Conservation (phyloP, 176 grass and related monocot genomes). For the Rhynchospora pubera region DNA sequence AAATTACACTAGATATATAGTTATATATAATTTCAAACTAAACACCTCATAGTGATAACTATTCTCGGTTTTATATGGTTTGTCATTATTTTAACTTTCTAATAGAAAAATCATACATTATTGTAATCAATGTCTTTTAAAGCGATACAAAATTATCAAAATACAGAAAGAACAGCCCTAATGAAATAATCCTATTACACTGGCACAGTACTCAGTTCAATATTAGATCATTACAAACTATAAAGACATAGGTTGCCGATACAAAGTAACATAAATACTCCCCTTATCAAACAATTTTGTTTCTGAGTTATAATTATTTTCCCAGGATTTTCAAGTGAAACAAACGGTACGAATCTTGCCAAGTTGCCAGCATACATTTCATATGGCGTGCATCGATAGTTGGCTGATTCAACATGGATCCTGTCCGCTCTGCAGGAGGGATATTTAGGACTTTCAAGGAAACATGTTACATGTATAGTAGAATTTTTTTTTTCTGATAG, state of each 20-base stretch:
- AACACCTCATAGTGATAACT: background rate
- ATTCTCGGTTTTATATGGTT: background rate
- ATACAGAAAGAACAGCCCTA: too few species aligned
- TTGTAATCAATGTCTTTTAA: background rate
- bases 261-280: background rate
- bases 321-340: slow-evolving; percentile 46
- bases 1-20: too few species aligned
- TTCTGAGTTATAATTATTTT: background rate
- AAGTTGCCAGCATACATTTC: slow-evolving; percentile 61
- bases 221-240: background rate
- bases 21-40: too few species aligned
- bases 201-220: too few species aligned
- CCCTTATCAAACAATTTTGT: background rate
- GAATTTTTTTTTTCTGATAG: background rate
- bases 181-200: background rate
- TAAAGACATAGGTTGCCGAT: background rate
- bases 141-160: background rate
- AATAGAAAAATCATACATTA: background rate
- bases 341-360: slow-evolving; percentile 57
- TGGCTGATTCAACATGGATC: slow-evolving; percentile 62
- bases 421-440: slow-evolving; percentile 57
- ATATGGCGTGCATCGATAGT: slow-evolving; percentile 56
- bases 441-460: slow-evolving; percentile 20
- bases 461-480: background rate
- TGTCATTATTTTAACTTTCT: background rate